Evolutionary conservation across 371 early-diverging fungal species (phyloP).

Genomic region (Haplosporangium sp.): DNA sequence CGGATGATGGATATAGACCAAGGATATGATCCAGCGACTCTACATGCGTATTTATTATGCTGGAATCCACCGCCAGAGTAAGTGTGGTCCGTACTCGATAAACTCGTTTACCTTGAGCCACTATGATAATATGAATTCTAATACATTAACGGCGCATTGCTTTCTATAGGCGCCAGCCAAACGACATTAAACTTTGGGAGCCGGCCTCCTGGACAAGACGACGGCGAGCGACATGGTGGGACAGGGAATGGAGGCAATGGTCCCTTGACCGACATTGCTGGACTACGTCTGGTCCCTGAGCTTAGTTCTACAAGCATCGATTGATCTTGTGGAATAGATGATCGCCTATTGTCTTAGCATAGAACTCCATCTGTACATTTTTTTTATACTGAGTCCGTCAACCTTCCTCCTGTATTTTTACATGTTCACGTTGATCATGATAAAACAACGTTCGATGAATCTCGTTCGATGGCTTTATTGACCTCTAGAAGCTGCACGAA

Average conservation of each 20-base stretch:
- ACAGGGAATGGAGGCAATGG: background rate
- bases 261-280: background rate
- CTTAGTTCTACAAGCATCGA: background rate
- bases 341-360: too few species aligned
- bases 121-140: too few species aligned
- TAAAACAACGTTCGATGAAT: too few species aligned
- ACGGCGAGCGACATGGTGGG: background rate
- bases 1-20: constrained; percentile 16
- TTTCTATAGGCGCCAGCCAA: background rate
- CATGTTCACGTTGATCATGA: too few species aligned
- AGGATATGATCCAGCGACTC: constrained; percentile 45
- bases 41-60: constrained; percentile 33
- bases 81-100: background rate
- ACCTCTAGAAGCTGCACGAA: too few species aligned
- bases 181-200: constrained; percentile 8
- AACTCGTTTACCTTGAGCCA: background rate
- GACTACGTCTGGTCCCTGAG: background rate
- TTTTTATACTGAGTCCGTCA: too few species aligned
- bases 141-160: too few species aligned
- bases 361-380: too few species aligned
- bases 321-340: background rate
- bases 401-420: too few species aligned
- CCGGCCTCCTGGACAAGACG: background rate
- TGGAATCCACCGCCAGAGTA: constrained; percentile 43
- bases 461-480: too few species aligned